phyloP scores from a whole-genome alignment of 352 stramenopile species.

The Pythium scleroteichum region DNA sequence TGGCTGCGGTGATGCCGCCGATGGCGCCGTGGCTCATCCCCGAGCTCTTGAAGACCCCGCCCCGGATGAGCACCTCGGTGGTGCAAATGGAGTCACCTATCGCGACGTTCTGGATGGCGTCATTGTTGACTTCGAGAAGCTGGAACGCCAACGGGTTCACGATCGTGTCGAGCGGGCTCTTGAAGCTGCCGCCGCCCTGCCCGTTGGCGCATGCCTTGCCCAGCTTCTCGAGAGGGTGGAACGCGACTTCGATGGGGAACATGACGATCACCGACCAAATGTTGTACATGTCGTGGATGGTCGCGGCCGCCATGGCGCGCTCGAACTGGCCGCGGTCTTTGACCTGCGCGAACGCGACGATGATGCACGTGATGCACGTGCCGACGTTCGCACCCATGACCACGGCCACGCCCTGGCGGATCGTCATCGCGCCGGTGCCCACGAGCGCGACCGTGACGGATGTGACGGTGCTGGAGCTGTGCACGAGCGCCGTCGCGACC shows the following conservation, averaged over 20 bases:
- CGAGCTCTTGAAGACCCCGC: slow-evolving; percentile 12
- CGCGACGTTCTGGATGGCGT: slow-evolving; percentile 12
- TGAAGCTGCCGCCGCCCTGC: slow-evolving; percentile 16
- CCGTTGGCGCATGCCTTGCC: slow-evolving; percentile 14
- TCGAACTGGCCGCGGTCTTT: slow-evolving; percentile 46
- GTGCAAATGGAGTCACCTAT: slow-evolving; percentile 9
- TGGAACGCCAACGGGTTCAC: slow-evolving; percentile 18
- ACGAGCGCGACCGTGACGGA: slow-evolving; percentile 49
- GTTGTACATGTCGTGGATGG: slow-evolving; percentile 59
- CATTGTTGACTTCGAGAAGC: slow-evolving; percentile 17
- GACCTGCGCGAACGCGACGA: slow-evolving; percentile 77
- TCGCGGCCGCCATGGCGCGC: slow-evolving; percentile 29
- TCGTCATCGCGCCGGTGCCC: slow-evolving; percentile 40
- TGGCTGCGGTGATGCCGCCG: slow-evolving; percentile 22
- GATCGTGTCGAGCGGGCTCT: slow-evolving; percentile 23
- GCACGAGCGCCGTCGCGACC: slow-evolving; percentile 59
- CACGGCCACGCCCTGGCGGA: slow-evolving; percentile 69
- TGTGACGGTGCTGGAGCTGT: slow-evolving; percentile 50
- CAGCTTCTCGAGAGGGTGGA: slow-evolving; percentile 36
- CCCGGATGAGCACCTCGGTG: slow-evolving; percentile 6
- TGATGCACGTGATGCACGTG: slow-evolving; percentile 73
- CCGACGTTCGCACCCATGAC: slow-evolving; percentile 86
- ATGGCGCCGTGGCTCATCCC: slow-evolving; percentile 10
- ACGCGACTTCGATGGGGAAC: slow-evolving; percentile 44
- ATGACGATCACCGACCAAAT: slow-evolving; percentile 52